Conservation (phyloP, 106 monocot genomes). For the Cymbidium sinense region DNA sequence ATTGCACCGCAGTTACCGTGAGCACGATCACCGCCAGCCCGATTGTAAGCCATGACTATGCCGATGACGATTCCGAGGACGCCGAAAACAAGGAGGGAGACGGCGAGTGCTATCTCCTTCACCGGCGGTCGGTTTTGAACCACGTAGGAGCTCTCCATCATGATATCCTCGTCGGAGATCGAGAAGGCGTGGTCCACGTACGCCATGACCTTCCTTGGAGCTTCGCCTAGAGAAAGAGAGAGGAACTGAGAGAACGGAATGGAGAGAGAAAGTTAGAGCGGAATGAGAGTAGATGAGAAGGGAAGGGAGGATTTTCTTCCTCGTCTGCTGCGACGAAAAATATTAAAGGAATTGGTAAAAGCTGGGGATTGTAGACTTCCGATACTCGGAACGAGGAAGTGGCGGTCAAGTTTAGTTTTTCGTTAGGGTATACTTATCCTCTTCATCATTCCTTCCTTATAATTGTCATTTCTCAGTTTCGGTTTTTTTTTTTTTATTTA, state of each 20-base stretch:
- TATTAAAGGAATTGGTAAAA: too few species aligned
- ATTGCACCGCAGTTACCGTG: constrained; percentile 33
- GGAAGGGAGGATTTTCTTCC: background rate
- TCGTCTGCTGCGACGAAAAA: too few species aligned
- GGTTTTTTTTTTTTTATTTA: too few species aligned
- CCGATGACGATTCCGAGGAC: constrained; percentile 46
- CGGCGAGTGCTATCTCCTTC: constrained; percentile 63
- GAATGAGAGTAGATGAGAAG: too few species aligned
- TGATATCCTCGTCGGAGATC: constrained; percentile 71
- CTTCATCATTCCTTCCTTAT: too few species aligned
- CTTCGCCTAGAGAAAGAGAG: background rate
- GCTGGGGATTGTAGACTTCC: too few species aligned
- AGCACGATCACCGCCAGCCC: constrained; percentile 54
- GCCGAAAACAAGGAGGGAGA: constrained; percentile 62
- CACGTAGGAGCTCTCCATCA: constrained; percentile 35
- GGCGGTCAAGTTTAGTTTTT: too few species aligned
- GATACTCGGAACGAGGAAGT: too few species aligned
- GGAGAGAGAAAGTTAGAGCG: too few species aligned
- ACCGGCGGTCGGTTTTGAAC: constrained; percentile 53
- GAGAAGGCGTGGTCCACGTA: constrained; percentile 85
- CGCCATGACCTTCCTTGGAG: constrained; percentile 30
- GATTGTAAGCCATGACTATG: constrained; percentile 45
- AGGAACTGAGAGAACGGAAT: too few species aligned
- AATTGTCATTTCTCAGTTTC: too few species aligned
- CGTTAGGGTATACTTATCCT: too few species aligned